Evolutionary conservation across 2,329 filamentous ascomycete species (phyloP).

Genomic region (Curvularia verruculosa): DNA sequence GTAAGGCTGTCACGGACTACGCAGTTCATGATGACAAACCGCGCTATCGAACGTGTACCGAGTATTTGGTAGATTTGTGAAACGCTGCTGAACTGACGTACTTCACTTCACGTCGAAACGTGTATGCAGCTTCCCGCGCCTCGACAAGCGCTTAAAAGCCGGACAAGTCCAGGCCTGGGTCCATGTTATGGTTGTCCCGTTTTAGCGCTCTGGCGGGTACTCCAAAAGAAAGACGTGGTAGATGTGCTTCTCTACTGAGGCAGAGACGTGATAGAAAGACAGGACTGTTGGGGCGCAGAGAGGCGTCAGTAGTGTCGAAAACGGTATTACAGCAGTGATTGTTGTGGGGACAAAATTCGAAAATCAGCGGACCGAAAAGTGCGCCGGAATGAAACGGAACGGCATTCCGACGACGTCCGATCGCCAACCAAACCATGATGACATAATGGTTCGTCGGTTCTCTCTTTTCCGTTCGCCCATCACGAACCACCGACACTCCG

Average conservation of each 20-base stretch:
- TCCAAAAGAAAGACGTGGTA: not conserved
- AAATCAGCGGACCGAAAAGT: constrained; percentile 8
- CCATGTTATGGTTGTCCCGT: constrained; percentile 20
- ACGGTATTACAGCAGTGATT: constrained; percentile 4
- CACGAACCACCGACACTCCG: not conserved
- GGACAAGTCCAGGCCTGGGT: constrained; percentile 23
- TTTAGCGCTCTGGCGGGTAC: not conserved
- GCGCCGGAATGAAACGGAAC: constrained; percentile 21
- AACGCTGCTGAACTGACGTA: constrained; percentile 20
- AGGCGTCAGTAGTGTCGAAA: constrained; percentile 4
- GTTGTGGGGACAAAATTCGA: constrained; percentile 14
- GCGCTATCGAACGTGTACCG: constrained; percentile 1
- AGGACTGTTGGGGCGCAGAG: not conserved
- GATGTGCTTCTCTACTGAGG: not conserved
- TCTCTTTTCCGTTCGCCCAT: constrained; percentile 9
- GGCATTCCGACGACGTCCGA: constrained; percentile 21
- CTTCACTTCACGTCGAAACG: constrained; percentile 13
- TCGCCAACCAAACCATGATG: constrained; percentile 13
- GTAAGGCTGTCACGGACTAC: constrained; percentile 4
- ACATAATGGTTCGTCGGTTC: constrained; percentile 19
- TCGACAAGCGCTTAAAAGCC: constrained; percentile 23
- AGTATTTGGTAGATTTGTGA: constrained; percentile 1
- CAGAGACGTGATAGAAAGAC: not conserved
- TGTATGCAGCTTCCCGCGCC: constrained; percentile 17
- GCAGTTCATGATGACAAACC: constrained; percentile 4